Conservation (phyloP, 192 early-diverging fungal species). For the Backusella tuberculispora region DNA sequence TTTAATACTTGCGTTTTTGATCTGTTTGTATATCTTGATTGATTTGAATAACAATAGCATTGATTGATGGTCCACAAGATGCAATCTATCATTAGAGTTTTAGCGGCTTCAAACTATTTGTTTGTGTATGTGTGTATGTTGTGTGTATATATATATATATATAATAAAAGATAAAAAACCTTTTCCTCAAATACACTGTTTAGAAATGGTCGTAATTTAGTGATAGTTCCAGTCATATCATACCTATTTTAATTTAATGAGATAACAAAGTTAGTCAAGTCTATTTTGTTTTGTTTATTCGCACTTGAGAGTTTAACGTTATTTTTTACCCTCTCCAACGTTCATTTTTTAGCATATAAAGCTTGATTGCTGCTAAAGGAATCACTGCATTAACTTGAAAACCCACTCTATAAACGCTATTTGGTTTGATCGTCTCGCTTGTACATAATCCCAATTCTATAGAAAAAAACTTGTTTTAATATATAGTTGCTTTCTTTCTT, state of each 20-base stretch:
- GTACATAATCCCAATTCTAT: neutral
- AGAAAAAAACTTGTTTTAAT: neutral
- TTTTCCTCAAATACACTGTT: neutral
- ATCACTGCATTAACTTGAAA: neutral
- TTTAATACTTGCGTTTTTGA: neutral
- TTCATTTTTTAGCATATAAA: neutral
- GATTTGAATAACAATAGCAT: neutral
- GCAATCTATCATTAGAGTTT: neutral
- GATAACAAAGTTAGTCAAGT: neutral
- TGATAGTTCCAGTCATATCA: neutral
- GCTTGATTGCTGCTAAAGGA: neutral
- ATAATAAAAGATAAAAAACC: neutral
- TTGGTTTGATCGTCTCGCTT: neutral
- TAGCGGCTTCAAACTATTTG: neutral
- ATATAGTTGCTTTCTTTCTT: neutral
- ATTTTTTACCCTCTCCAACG: constrained; percentile 11
- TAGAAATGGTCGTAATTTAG: neutral
- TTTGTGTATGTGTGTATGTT: too few relatives aligned
- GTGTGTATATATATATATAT: neutral
- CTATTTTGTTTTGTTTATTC: too few relatives aligned
- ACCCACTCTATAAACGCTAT: neutral
- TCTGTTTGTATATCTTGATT: neutral
- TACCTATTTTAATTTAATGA: neutral
- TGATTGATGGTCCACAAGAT: neutral
- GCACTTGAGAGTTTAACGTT: neutral